A percentile compares a stretch with the other conserved stretches of the same genome.
Evolutionary conservation across 2,329 filamentous ascomycete genomes (phyloP).

Genomic region (Fusarium veterinarium): DNA sequence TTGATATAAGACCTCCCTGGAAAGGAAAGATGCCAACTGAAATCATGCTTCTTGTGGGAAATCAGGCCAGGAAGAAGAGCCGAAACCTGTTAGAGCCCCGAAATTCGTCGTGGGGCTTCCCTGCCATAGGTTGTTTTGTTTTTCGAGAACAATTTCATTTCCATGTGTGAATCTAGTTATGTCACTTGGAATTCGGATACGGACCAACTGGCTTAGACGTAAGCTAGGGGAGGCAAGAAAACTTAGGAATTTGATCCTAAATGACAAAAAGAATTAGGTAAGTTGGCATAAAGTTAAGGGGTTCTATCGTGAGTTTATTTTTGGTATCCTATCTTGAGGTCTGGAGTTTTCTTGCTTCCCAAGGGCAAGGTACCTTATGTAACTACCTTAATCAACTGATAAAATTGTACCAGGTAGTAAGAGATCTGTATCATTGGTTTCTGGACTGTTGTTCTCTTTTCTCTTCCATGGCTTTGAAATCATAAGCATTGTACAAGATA

Average conservation of each 20-base stretch:
- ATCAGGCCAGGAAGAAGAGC: slow-evolving; percentile 34
- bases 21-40: slow-evolving; percentile 32
- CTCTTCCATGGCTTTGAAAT: neutral
- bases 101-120: slow-evolving; percentile 37
- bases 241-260: neutral
- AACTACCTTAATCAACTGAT: neutral
- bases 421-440: neutral
- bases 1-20: slow-evolving; percentile 34
- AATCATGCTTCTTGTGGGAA: slow-evolving; percentile 23
- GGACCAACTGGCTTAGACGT: neutral
- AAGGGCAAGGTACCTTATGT: neutral
- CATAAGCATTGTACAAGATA: neutral
- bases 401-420: neutral
- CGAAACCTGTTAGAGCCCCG: slow-evolving; percentile 39
- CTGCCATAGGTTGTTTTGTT: slow-evolving; percentile 5
- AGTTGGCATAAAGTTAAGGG: neutral
- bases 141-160: slow-evolving; percentile 26
- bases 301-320: neutral
- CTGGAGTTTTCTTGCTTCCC: neutral
- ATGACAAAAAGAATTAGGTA: neutral
- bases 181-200: neutral
- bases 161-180: slow-evolving; percentile 10
- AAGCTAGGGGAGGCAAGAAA: neutral
- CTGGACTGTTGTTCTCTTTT: neutral
- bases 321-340: neutral